Base-by-base conservation (phyloP, 2,329 filamentous ascomycete genomes). In the Botrytis squamosa region DNA sequence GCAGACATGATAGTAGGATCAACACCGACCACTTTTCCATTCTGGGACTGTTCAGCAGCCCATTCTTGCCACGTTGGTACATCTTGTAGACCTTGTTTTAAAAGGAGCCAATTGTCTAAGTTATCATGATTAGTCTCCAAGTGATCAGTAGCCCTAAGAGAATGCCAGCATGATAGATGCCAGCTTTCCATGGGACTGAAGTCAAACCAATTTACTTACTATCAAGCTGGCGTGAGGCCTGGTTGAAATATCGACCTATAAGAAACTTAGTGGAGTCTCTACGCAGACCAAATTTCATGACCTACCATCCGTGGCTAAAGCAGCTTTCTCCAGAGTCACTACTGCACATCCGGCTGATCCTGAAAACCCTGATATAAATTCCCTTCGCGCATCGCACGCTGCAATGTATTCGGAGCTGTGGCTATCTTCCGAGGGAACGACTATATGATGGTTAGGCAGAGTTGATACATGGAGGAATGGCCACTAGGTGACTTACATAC, bases 351-450 rank as follows among this genome's bases (percentile, higher is more conserved):
- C 96, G 62, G 96, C 95, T 16, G 96, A 99, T 72, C 96, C 96
- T 74, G 93, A 94, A 83, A 99, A 99, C 40, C 96, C 95, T 75
- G 91, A 95, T 78, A 99, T 97, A 81, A 91, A 98, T 81, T 91
- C 93, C 86, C 96, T 91, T 78, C 96, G 91, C 75, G 89, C 95
- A 85, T 99, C 96, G 82, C 94, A 97, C n/a, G 92, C 91, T 69
- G 96, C 96, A 82, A 98, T 98, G 83, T 99, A 99, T 85, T 99
- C 96, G 78, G 95, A 98, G 78, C 95, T 93, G 82, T 99, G 96
- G 81, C 93, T 95, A 82, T 99, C 96, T 88, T 98, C 96, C 49
- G 95, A 98, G 0, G 96, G 96, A 10, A 98, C 89, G 81, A 99
- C 95, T 98, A 81, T 68, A 72, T 87, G 84, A 52, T 22, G 3